Conservation (phyloP, 345 rosid genomes). For the Trapa bicornis region DNA sequence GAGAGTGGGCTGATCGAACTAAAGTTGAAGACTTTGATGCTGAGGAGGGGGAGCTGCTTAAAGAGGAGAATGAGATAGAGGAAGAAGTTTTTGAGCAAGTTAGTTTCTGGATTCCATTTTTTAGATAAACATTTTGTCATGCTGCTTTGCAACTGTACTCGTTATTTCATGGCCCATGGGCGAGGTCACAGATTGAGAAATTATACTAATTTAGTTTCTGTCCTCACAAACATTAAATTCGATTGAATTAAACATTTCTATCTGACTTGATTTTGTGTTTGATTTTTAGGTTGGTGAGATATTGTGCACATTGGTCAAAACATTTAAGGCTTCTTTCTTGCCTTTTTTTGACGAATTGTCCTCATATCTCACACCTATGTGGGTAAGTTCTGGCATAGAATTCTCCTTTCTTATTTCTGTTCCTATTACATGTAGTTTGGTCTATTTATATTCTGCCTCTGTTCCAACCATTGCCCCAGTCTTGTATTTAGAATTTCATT, state of each 20-base stretch:
- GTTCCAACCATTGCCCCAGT: background rate
- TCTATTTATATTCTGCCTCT: background rate
- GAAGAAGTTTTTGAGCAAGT: constrained; percentile 99
- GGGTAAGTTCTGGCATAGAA: constrained; percentile 54
- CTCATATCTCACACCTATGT: constrained; percentile 94
- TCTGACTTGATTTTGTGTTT: background rate
- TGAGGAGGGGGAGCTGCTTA: constrained; percentile 93
- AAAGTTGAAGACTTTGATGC: constrained; percentile 97
- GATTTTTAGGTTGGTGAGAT: constrained; percentile 82
- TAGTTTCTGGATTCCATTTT: constrained; percentile 14
- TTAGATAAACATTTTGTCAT: background rate
- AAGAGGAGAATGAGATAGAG: constrained; percentile 98
- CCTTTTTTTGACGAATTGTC: constrained; percentile 92
- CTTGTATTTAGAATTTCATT: background rate
- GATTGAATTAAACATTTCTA: background rate
- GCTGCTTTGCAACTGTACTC: background rate
- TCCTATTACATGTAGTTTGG: background rate
- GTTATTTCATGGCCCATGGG: background rate
- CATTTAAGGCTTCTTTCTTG: constrained; percentile 81
- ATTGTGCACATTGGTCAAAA: constrained; percentile 94
- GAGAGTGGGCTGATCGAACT: constrained; percentile 87
- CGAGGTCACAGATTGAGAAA: too few relatives aligned
- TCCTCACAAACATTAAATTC: background rate
- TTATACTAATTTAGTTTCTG: too few relatives aligned
- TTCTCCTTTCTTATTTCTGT: too few relatives aligned